A percentile compares a stretch with the other conserved stretches of the same genome.
Evolutionary conservation across 805 yeast genomes (phyloP).

Genomic region (Starmerella floris): DNA sequence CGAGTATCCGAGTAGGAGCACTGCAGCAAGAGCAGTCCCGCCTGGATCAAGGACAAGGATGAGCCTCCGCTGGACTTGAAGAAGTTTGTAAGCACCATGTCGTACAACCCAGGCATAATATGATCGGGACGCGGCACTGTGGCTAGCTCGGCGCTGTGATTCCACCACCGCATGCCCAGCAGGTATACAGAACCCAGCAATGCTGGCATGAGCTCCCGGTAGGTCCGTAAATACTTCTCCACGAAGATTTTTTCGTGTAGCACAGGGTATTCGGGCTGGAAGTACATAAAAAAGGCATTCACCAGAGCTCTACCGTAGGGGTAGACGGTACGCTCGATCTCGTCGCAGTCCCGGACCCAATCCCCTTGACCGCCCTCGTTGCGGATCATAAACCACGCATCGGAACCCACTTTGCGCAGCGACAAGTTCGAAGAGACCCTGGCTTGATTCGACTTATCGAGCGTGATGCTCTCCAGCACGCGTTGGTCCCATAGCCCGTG

Average conservation of each 20-base stretch:
- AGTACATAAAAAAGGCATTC: conserved; percentile 66
- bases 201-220: conserved; percentile 84
- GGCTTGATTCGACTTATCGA: conserved; percentile 68
- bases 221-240: conserved; percentile 82
- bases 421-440: conserved; percentile 53
- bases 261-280: conserved; percentile 87
- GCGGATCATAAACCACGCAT: conserved; percentile 57
- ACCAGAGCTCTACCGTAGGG: conserved; percentile 70
- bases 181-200: conserved; percentile 80
- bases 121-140: conserved; percentile 65
- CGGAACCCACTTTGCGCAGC: conserved; percentile 65
- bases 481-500: conserved; percentile 70
- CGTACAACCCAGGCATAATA: conserved; percentile 44
- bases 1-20: conserved; percentile 43
- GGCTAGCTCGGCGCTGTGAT: conserved; percentile 62
- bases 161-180: conserved; percentile 91
- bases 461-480: conserved; percentile 48
- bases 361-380: conserved; percentile 61
- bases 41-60: conserved; percentile 58
- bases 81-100: conserved; percentile 53
- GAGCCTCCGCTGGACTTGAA: conserved; percentile 71
- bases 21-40: conserved; percentile 32
- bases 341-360: conserved; percentile 67
- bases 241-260: conserved; percentile 81
- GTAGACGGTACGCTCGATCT: conserved; percentile 72